phyloP scores from a whole-genome alignment of 257 asterid species.

The Osmanthus fragrans region DNA sequence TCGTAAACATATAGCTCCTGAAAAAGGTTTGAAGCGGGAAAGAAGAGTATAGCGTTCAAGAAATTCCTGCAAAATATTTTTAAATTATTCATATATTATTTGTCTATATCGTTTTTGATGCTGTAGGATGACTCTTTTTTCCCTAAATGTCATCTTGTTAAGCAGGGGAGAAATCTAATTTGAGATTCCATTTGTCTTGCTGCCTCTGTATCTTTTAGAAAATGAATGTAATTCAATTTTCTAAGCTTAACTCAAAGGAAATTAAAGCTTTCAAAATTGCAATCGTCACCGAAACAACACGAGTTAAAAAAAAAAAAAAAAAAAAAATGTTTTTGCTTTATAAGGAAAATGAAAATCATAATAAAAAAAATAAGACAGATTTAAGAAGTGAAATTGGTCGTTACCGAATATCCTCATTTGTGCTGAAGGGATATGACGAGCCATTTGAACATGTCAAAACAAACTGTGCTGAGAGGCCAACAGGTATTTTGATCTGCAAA shows the following conservation, averaged over 20 bases:
- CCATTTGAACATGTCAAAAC: conserved; percentile 78
- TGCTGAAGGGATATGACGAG: conserved; percentile 77
- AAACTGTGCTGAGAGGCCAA: conserved; percentile 79
- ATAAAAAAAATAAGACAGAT: conserved; percentile 1
- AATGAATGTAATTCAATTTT: too few species aligned
- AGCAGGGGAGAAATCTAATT: not conserved
- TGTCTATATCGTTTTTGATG: not conserved
- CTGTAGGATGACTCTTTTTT: not conserved
- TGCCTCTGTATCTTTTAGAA: too few species aligned
- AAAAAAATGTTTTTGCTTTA: not conserved
- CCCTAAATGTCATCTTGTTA: too few species aligned
- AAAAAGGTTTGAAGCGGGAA: not conserved
- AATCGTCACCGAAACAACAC: not conserved
- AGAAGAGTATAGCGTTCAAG: not conserved
- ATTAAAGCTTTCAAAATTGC: not conserved
- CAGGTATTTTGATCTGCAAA: conserved; percentile 85
- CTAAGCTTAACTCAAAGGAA: not conserved
- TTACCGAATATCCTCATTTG: conserved; percentile 78
- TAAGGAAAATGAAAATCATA: not conserved
- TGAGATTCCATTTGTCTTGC: too few species aligned
- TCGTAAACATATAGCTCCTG: not conserved
- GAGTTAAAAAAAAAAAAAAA: not conserved
- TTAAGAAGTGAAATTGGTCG: conserved; percentile 12
- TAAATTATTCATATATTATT: not conserved
- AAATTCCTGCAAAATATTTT: not conserved